These are phyloP conservation scores for Vitis labrusca DNA, from an alignment of 164 flowering plant genomes.

Conservation along the genomic window DNA sequence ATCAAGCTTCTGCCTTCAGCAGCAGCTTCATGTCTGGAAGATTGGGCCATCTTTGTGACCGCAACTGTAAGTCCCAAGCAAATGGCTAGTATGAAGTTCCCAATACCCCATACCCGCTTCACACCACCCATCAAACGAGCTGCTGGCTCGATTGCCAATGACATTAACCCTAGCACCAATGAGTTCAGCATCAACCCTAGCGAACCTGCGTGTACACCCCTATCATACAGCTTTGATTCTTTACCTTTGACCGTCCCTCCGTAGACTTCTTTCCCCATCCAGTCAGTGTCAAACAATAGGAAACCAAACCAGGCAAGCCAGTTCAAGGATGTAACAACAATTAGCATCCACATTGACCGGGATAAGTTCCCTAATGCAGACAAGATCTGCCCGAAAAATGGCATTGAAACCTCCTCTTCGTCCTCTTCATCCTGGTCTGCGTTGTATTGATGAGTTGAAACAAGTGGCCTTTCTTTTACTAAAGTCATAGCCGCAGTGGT, in stretches of 20 bases:
- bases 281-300: slow-evolving; percentile 68
- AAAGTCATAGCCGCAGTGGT: slow-evolving; percentile 38
- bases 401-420: slow-evolving; percentile 5
- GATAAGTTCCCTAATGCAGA: slow-evolving; percentile 41
- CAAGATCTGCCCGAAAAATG: slow-evolving; percentile 43
- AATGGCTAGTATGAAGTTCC: slow-evolving; percentile 49
- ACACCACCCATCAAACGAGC: slow-evolving; percentile 41
- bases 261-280: slow-evolving; percentile 87
- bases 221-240: slow-evolving; percentile 29
- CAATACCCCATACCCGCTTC: slow-evolving; percentile 58
- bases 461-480: slow-evolving; percentile 28
- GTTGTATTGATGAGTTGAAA: no score
- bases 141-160: slow-evolving; percentile 38
- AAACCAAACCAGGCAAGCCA: slow-evolving; percentile 93
- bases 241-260: slow-evolving; percentile 39
- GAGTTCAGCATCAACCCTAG: slow-evolving; percentile 73
- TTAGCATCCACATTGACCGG: slow-evolving; percentile 58
- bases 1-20: neutral
- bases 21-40: neutral
- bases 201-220: slow-evolving; percentile 65
- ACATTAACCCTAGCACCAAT: slow-evolving; percentile 51
- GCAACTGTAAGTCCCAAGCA: slow-evolving; percentile 43
- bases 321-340: slow-evolving; percentile 66
- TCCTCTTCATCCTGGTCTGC: neutral
- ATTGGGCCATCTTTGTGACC: slow-evolving; percentile 48